Evolutionary conservation across 768 basidiomycete species (phyloP), one percentile per base, ranked within the genome.

Genomic region (Dentipellis sp.): DNA sequence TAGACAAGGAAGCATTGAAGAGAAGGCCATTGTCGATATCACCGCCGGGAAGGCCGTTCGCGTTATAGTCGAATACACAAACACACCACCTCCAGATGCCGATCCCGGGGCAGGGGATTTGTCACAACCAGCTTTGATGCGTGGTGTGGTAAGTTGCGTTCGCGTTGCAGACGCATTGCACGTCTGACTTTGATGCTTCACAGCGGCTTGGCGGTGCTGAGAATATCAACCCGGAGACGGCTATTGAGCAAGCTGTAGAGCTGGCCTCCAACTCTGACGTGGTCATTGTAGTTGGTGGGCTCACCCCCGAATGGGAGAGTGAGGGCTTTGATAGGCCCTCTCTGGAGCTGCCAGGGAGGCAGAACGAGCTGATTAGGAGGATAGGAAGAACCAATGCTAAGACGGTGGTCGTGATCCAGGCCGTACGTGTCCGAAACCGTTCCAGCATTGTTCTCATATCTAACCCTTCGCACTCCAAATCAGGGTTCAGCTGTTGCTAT

Each of bases 221-320:
- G 60, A 82, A 80, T 61, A 79, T 84, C 56, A 77, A 86, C 58
- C 68, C 73, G 0, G 80, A 82, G 19, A 59, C 72, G 51, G 82
- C 81, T 1, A 79, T 88, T 23, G 66, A 73, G 40, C 74, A 76
- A 12, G 85, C 86, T 0, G 81, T 80, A 9, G 64, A 69, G 12
- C 67, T 86, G 17, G 86, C 86, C 1, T 67, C 70, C 5, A 63
- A 72, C 4, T 75, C 72, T 16, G 84, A 86, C 65, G 75, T 75
- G 42, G 85, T 81, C 49, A 68, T 84, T 61, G 72, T 80, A 60
- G 72, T 85, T 57, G 79, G 70, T 10, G 86, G 86, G 4, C 71
- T 86, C 19, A 81, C 80, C 34, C 79, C 80, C 0, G 83, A 89
- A 68, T 88, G 83, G 82, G 86, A 89, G 69, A 81, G 80, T 58